phyloP scores from a whole-genome alignment of 345 rosid species.

The Rhodomyrtus tomentosa region DNA sequence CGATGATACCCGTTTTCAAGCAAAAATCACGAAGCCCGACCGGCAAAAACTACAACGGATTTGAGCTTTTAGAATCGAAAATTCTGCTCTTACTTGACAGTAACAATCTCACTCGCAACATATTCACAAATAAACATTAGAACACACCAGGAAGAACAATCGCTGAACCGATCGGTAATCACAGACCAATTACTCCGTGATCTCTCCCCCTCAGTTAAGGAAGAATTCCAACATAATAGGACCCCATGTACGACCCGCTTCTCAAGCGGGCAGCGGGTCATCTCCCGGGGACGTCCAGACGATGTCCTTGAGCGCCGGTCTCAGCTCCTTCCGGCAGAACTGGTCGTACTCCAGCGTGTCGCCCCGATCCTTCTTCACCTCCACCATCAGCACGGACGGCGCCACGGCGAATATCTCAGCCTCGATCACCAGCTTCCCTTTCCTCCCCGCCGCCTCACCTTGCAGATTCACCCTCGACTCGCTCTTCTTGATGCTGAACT shows the following conservation, averaged over 20 bases:
- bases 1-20: not conserved
- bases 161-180: not conserved
- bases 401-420: constrained; percentile 17
- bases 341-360: constrained; percentile 21
- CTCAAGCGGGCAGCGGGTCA: constrained; percentile 24
- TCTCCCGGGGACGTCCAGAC: constrained; percentile 48
- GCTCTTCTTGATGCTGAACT: constrained; percentile 61
- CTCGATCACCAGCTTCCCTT: constrained; percentile 14
- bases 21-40: not conserved
- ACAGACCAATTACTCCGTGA: not conserved
- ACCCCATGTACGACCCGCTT: not conserved
- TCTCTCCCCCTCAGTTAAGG: not conserved
- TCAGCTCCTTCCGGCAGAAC: constrained; percentile 17
- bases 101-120: not conserved
- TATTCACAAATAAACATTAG: not conserved
- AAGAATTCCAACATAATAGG: not conserved
- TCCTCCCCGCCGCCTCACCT: constrained; percentile 14
- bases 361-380: constrained; percentile 24
- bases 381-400: constrained; percentile 14
- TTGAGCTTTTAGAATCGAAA: not conserved
- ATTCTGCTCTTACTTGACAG: not conserved
- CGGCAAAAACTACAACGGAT: not conserved
- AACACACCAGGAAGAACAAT: not conserved
- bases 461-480: constrained; percentile 56
- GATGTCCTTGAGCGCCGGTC: constrained; percentile 60